These are phyloP conservation scores for Ambrosiella beaveri DNA, from an alignment of 2,329 filamentous ascomycete species.

Conservation along the genomic window DNA sequence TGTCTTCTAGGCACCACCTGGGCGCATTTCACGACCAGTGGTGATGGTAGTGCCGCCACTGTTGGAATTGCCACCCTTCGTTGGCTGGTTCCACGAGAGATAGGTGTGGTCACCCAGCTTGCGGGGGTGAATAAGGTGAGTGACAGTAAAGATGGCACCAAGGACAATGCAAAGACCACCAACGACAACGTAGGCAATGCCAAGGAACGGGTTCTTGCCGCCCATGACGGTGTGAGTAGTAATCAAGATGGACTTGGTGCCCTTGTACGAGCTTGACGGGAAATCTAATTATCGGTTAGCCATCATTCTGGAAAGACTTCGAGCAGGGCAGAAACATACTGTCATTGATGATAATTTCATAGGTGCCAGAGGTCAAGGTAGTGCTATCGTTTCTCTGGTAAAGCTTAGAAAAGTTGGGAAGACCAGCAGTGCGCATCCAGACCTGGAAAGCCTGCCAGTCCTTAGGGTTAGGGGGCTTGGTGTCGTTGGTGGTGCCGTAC, in stretches of 20 bases:
- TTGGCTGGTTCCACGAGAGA: constrained; percentile 70
- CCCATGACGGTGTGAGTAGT: constrained; percentile 86
- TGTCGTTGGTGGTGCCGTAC: constrained; percentile 39
- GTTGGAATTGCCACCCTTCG: constrained; percentile 25
- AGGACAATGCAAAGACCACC: constrained; percentile 84
- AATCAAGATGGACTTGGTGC: constrained; percentile 78
- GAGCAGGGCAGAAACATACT: constrained; percentile 37
- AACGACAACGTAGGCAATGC: constrained; percentile 89
- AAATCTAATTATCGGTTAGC: constrained; percentile 43
- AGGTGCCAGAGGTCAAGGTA: constrained; percentile 51
- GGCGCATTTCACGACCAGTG: constrained; percentile 38
- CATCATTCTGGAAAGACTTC: background rate
- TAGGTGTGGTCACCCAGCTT: constrained; percentile 98
- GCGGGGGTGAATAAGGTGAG: constrained; percentile 79
- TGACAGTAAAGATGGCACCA: constrained; percentile 72
- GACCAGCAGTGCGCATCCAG: constrained; percentile 94
- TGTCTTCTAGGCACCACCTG: constrained; percentile 25
- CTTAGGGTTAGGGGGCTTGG: constrained; percentile 53
- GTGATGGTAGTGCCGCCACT: constrained; percentile 27
- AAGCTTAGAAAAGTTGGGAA: constrained; percentile 90
- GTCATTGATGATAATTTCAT: constrained; percentile 59
- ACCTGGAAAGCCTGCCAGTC: constrained; percentile 79
- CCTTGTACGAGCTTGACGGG: constrained; percentile 58
- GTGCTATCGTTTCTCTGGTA: constrained; percentile 63
- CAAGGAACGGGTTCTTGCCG: constrained; percentile 85